These are phyloP conservation scores for Irpex rosettiformis DNA, from an alignment of 1,284 basidiomycete genomes.

Conservation along the genomic window DNA sequence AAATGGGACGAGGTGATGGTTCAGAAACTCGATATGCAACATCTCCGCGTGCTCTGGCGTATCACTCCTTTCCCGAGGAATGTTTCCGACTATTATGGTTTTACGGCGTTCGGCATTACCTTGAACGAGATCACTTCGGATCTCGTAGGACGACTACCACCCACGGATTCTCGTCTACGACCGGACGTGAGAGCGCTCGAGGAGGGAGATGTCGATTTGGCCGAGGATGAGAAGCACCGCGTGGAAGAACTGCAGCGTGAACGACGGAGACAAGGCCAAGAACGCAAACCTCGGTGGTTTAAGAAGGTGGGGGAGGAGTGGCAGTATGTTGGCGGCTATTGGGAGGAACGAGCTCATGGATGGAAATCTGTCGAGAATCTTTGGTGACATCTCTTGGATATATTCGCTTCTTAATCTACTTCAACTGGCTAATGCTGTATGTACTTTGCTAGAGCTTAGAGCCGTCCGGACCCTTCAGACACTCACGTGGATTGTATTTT, in stretches of 20 bases:
- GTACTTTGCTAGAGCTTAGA: conserved; percentile 9
- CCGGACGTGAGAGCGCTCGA: conserved; percentile 89
- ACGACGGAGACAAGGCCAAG: conserved; percentile 53
- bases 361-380: conserved; percentile 61
- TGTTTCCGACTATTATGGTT: conserved; percentile 75
- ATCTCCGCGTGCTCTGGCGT: conserved; percentile 76
- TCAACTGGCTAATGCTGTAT: conserved; percentile 11
- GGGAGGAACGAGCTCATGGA: conserved; percentile 65
- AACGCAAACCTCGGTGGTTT: conserved; percentile 70
- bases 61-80: conserved; percentile 72
- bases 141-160: conserved; percentile 65
- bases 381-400: conserved; percentile 46
- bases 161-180: conserved; percentile 82
- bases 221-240: conserved; percentile 73
- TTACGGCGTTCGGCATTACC: conserved; percentile 76
- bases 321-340: conserved; percentile 78
- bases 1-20: conserved; percentile 82
- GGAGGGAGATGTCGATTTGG: conserved; percentile 72
- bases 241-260: conserved; percentile 77
- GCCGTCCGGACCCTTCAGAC: background rate
- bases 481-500: conserved; percentile 3
- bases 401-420: background rate
- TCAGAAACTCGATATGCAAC: conserved; percentile 61
- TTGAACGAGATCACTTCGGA: conserved; percentile 81
- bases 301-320: conserved; percentile 68